These are phyloP conservation scores for Breviolum minutum DNA, from an alignment of 73 alveolate genomes.

Conservation along the genomic window DNA sequence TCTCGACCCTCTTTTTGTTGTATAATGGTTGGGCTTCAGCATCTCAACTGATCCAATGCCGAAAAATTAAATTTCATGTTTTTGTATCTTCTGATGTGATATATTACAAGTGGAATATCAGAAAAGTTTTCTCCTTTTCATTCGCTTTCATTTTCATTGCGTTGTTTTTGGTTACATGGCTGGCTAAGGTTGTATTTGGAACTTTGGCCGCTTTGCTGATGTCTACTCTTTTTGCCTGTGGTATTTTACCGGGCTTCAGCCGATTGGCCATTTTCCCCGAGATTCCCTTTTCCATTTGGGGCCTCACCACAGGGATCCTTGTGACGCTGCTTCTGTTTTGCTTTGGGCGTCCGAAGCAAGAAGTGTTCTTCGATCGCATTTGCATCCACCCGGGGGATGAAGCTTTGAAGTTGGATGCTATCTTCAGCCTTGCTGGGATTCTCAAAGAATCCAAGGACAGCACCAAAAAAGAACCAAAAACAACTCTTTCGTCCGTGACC, in stretches of 20 bases:
- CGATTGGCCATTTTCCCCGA: not conserved
- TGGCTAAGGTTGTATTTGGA: not conserved
- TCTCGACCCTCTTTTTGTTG: not conserved
- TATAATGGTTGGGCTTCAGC: not conserved
- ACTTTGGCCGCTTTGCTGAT: not conserved
- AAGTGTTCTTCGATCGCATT: not conserved
- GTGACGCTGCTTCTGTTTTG: not conserved
- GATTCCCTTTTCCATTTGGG: not conserved
- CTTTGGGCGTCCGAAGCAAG: not conserved
- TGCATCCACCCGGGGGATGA: not conserved
- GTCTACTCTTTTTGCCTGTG: not conserved
- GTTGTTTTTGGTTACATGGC: no score
- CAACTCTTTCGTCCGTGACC: no score
- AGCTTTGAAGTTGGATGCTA: not conserved
- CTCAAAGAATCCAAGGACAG: not conserved
- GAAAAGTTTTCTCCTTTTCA: no score
- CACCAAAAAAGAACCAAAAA: no score
- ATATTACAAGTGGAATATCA: no score
- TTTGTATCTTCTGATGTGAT: no score
- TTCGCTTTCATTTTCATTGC: no score
- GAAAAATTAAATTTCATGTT: no score
- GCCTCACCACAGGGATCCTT: not conserved
- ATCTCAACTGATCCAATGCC: no score
- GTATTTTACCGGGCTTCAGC: not conserved
- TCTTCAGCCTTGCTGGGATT: conserved; percentile 12